A percentile compares a stretch with the other conserved stretches of the same genome.
Evolutionary conservation across 805 yeast species (phyloP).

Genomic region (Ogataea pini): DNA sequence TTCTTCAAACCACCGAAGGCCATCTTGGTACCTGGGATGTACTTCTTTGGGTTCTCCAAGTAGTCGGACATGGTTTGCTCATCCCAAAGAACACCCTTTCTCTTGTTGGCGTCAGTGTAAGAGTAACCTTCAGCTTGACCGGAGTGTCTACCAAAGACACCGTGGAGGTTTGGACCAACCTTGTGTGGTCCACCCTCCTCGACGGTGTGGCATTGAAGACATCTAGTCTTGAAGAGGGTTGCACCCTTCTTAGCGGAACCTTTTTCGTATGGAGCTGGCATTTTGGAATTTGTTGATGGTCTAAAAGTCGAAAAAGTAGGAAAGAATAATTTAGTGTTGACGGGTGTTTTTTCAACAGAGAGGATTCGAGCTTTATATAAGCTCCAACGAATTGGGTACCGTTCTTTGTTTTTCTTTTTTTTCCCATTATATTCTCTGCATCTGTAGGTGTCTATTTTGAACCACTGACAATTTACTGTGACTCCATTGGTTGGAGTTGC

Average conservation of each 20-base stretch:
- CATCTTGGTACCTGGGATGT: conserved; percentile 99
- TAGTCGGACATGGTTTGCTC: conserved; percentile 90
- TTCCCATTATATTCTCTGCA: conserved; percentile 10
- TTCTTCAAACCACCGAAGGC: conserved; percentile 99
- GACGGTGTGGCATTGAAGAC: conserved; percentile 97
- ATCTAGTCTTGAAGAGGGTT: conserved; percentile 96
- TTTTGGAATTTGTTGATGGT: conserved; percentile 17
- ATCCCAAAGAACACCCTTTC: conserved; percentile 86
- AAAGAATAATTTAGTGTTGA: not conserved
- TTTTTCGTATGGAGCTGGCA: conserved; percentile 46
- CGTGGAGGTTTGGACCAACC: conserved; percentile 98
- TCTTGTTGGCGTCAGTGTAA: conserved; percentile 97
- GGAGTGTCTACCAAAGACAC: conserved; percentile 87
- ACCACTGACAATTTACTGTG: conserved; percentile 18
- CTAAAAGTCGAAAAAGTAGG: not conserved
- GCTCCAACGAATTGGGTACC: conserved; percentile 4
- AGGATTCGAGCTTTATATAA: conserved; percentile 8
- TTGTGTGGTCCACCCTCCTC: conserved; percentile 96
- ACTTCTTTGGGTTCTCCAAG: conserved; percentile 99
- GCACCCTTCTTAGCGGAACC: conserved; percentile 94
- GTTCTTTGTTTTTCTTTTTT: conserved; percentile 9
- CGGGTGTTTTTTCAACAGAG: not conserved
- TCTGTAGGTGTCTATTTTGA: conserved; percentile 10
- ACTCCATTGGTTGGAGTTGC: conserved; percentile 11
- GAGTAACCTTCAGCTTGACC: conserved; percentile 93